Percentiles rank a stretch among this genome's conserved stretches.
Evolutionary conservation across 495 filamentous ascomycete genomes (phyloP).

Genomic region (Melanomma pulvis-pyrius): DNA sequence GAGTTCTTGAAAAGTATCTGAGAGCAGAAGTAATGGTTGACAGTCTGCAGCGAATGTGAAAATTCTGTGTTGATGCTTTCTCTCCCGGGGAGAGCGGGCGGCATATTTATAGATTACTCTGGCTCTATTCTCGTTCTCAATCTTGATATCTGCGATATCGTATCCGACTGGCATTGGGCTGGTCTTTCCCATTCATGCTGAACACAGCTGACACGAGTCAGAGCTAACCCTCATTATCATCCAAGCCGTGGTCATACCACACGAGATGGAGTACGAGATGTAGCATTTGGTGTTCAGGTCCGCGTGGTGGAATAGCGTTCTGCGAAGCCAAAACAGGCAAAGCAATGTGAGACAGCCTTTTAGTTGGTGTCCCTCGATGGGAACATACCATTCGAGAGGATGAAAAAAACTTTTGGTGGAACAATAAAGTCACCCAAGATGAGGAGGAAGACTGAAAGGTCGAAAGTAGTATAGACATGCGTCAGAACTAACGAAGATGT

Average conservation of each 20-base stretch:
- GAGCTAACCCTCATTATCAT: neutral
- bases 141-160: neutral
- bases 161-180: neutral
- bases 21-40: slow-evolving; percentile 1
- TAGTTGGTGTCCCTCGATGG: neutral
- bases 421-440: neutral
- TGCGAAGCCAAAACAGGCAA: neutral
- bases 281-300: slow-evolving; percentile 8
- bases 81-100: neutral
- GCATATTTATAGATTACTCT: slow-evolving; percentile 5
- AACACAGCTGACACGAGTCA: neutral
- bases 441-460: neutral
- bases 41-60: neutral
- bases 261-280: no score
- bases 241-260: neutral
- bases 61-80: neutral
- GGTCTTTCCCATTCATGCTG: neutral
- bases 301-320: neutral
- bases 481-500: neutral
- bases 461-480: neutral
- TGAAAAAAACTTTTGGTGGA: neutral
- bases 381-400: neutral
- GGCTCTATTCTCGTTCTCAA: neutral
- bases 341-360: neutral
- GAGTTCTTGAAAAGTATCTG: neutral